phyloP scores from a whole-genome alignment of 2,329 filamentous ascomycete species.

The Nannizziopsis barbatae region DNA sequence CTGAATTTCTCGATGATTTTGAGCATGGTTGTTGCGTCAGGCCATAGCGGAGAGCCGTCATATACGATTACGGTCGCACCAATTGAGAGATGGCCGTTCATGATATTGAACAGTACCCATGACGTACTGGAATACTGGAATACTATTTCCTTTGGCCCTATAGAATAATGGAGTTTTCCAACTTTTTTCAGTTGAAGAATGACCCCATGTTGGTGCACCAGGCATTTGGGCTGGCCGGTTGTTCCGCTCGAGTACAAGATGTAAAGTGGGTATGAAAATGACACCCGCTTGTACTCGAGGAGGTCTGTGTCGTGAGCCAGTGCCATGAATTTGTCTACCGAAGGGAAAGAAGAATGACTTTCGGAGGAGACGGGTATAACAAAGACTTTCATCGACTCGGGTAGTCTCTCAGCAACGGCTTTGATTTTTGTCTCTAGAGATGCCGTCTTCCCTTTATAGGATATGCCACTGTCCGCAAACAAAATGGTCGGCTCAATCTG shows the following conservation, averaged over 20 bases:
- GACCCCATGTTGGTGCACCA: conserved; percentile 36
- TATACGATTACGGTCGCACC: conserved; percentile 30
- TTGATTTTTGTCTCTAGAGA: conserved; percentile 25
- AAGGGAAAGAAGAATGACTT: conserved; percentile 18
- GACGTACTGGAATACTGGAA: conserved; percentile 40
- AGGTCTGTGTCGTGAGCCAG: conserved; percentile 22
- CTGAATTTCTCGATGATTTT: conserved; percentile 28
- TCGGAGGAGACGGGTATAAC: conserved; percentile 16
- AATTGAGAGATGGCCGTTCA: conserved; percentile 34
- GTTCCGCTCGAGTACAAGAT: conserved; percentile 38
- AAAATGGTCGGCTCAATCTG: conserved; percentile 33
- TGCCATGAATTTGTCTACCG: conserved; percentile 25
- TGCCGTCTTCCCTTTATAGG: conserved; percentile 31
- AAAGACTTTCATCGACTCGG: conserved; percentile 17
- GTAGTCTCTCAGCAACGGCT: conserved; percentile 24
- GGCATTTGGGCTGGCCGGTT: conserved; percentile 37
- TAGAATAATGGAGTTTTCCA: conserved; percentile 35
- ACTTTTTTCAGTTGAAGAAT: conserved; percentile 38
- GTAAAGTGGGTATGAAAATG: conserved; percentile 35
- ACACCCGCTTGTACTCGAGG: conserved; percentile 29
- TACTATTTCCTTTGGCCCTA: conserved; percentile 31
- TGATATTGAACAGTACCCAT: conserved; percentile 40
- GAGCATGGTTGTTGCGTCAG: conserved; percentile 28
- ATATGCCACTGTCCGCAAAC: conserved; percentile 33
- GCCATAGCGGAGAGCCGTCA: conserved; percentile 36